Conservation (phyloP, 192 early-diverging fungal species). For the Linnemannia elongata region DNA sequence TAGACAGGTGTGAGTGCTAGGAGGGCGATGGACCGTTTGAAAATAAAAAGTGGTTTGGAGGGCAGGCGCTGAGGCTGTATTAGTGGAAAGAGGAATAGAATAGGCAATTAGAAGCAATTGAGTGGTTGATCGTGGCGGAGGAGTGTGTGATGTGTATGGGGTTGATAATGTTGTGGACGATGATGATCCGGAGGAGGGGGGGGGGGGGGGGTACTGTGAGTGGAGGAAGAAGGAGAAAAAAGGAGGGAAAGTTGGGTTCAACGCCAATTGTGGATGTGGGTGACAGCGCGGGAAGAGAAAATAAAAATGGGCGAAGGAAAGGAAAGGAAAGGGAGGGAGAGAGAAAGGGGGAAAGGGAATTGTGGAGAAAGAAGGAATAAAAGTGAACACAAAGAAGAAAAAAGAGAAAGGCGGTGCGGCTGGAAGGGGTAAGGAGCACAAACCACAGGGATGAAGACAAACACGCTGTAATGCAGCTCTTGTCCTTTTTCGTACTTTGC, state of each 20-base stretch:
- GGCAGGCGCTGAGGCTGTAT: background rate
- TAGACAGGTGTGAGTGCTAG: background rate
- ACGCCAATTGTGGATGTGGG: background rate
- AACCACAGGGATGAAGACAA: background rate
- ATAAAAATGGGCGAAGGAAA: background rate
- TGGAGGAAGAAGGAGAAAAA: background rate
- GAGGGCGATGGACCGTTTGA: background rate
- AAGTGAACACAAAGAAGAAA: background rate
- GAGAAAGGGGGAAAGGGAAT: background rate
- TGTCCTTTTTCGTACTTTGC: background rate
- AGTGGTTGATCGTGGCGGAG: background rate
- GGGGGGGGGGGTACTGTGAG: background rate
- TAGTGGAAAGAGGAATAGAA: background rate
- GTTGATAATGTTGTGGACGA: background rate
- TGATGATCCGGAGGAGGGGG: too few species aligned
- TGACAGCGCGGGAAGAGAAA: background rate
- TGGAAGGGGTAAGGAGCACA: background rate
- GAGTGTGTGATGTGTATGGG: background rate
- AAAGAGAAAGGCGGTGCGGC: background rate
- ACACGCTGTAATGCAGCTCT: background rate
- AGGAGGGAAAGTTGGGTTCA: constrained; percentile 1
- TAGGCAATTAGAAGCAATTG: background rate
- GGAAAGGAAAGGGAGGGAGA: background rate
- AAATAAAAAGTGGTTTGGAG: background rate
- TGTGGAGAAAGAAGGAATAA: constrained; percentile 7